Base-by-base conservation (phyloP, 2,329 filamentous ascomycete species). In the Aureobasidium melanogenum region DNA sequence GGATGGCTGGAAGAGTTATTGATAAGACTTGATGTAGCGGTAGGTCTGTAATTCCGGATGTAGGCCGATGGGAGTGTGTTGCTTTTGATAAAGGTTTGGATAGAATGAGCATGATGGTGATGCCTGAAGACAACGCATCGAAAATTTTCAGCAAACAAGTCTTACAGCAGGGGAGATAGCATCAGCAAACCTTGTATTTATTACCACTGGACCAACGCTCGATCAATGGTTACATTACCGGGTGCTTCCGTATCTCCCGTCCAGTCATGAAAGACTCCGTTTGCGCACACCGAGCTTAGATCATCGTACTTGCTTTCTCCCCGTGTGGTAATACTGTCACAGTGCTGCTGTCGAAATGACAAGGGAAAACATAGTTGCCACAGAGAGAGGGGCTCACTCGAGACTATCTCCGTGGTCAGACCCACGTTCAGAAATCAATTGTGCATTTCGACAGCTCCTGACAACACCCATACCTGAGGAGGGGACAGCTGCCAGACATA, bases 121-220 rank as follows among this genome's bases (percentile, higher is more conserved):
- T 48, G 7, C 28, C 19, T 32, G 46, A 48, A 6, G 26, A 48
- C 26, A 32, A 48, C 46, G 17, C 46, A 48, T 48, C 17, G 3
- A 32, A 8, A 8, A 1, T 2, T 6, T 2, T 14, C 12, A 48
- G 46, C 46, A 48, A 48, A 48, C 28, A 48, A 32, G 8, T 17
- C 10, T 2, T 2, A 14, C 3, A 19, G 15, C 3, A 12, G 3
- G 9, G 2, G 5, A 3, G 9, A 14, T 19, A 17, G 6, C 0
- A 14, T 10, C 46, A 17, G 28, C 46, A 48, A 47, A 48, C 28
- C 17, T 32, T 17, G 8, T 48, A 5, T 3, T 10, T 2, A 8
- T 9, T 47, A 30, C 46, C 28, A 10, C 28, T 14, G 9, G 30
- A 5, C 46, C 46, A 48, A 48, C 12, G 7, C 7, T 10, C 1